These are phyloP conservation scores for Gynochthodes officinalis DNA, from an alignment of 257 asterid genomes.

Conservation along the genomic window DNA sequence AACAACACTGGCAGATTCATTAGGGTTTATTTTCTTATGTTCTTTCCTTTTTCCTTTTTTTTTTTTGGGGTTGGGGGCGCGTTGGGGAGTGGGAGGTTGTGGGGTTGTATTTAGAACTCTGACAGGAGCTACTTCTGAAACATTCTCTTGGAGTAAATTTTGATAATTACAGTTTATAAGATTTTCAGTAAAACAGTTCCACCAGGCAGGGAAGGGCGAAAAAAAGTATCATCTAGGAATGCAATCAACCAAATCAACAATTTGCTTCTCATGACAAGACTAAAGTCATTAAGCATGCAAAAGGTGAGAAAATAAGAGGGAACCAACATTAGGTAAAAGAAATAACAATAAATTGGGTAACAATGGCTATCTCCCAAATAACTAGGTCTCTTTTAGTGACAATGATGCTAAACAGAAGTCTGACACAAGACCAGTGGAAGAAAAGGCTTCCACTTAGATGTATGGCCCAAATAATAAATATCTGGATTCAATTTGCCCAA, in stretches of 20 bases:
- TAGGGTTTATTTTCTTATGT: too few relatives aligned
- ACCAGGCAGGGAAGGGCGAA: background rate
- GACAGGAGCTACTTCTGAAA: background rate
- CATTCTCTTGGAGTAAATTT: background rate
- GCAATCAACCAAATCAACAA: background rate
- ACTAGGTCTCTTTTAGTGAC: background rate
- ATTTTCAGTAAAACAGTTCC: background rate
- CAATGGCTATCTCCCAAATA: too few relatives aligned
- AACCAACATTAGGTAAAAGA: background rate
- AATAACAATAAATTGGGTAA: background rate
- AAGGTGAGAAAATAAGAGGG: background rate
- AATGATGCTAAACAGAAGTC: background rate
- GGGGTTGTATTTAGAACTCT: background rate
- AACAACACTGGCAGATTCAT: background rate
- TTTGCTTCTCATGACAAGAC: background rate
- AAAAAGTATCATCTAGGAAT: background rate
- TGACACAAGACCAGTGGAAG: background rate
- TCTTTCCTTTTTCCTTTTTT: background rate
- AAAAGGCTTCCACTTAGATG: background rate
- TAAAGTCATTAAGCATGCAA: background rate
- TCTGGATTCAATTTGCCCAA: background rate
- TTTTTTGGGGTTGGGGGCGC: too few relatives aligned
- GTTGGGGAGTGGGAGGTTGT: too few relatives aligned
- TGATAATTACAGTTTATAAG: background rate
- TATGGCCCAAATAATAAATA: background rate